Conservation (phyloP, 192 early-diverging fungal genomes). For the Chytriomyces hyalinus region DNA sequence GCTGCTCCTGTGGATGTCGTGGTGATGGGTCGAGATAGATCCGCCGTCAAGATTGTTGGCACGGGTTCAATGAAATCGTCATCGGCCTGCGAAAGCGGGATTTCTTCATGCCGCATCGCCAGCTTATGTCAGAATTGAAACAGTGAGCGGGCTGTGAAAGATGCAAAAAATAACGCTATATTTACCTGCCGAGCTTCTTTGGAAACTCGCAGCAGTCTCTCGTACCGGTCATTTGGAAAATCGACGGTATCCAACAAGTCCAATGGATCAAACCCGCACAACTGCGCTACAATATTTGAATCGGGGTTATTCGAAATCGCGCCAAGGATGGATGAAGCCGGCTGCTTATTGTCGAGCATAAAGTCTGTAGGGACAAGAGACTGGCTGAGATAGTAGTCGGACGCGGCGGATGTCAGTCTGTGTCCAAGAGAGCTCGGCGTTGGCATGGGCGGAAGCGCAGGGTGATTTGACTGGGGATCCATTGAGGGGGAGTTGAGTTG, state of each 20-base stretch:
- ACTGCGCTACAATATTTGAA: slow-evolving; percentile 35
- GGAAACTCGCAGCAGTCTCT: slow-evolving; percentile 43
- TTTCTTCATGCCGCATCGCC: slow-evolving; percentile 27
- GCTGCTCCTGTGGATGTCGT: not conserved
- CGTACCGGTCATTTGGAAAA: slow-evolving; percentile 63
- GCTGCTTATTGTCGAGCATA: not conserved
- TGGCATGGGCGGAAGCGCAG: too few species aligned
- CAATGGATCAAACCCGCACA: slow-evolving; percentile 63
- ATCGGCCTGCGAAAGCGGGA: not conserved
- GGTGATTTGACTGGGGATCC: too few species aligned
- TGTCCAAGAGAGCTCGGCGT: too few species aligned
- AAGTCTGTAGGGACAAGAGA: too few species aligned
- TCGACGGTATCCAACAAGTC: slow-evolving; percentile 52
- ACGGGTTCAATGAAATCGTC: not conserved
- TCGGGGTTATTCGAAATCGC: slow-evolving; percentile 1
- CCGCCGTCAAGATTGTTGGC: too few species aligned
- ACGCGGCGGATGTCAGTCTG: too few species aligned
- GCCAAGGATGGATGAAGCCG: not conserved
- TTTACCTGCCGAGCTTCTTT: slow-evolving; percentile 40
- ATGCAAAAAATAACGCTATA: too few species aligned
- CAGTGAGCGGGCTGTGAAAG: too few species aligned
- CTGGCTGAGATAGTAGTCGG: too few species aligned
- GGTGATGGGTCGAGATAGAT: not conserved
- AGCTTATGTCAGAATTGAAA: slow-evolving; percentile 29
- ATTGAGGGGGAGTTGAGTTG: too few species aligned